A percentile compares a stretch with the other conserved stretches of the same genome.
Conservation (phyloP, 2,329 filamentous ascomycete species). For the Magnaporthales sp. region DNA sequence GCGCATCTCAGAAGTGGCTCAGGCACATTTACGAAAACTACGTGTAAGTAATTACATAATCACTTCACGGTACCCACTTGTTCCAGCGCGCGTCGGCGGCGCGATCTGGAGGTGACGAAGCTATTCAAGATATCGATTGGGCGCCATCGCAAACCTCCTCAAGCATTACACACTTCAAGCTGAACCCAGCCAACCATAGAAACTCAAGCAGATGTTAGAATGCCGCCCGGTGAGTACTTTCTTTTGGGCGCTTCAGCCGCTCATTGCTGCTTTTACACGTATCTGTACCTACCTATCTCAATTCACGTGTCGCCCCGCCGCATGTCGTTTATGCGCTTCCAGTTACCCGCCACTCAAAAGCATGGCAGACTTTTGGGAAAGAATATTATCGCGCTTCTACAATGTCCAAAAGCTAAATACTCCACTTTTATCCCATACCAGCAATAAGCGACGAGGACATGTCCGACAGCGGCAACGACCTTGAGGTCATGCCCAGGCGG, state of each 20-base stretch:
- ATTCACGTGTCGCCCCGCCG: background rate
- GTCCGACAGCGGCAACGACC: slow-evolving; percentile 22
- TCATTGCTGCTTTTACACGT: background rate
- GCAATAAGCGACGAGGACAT: slow-evolving; percentile 33
- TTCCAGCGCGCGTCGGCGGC: background rate
- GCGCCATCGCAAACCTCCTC: background rate
- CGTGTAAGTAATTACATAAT: too few species aligned
- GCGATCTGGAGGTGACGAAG: background rate
- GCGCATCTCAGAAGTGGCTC: background rate
- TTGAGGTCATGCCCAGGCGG: slow-evolving; percentile 12
- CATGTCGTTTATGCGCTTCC: background rate
- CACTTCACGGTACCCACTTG: background rate
- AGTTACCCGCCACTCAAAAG: background rate
- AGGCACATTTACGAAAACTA: background rate
- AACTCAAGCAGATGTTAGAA: background rate
- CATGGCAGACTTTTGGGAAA: background rate
- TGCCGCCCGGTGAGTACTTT: background rate
- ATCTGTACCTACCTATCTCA: background rate
- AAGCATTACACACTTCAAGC: background rate
- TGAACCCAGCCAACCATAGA: background rate
- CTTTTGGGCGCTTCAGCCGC: background rate
- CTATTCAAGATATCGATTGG: background rate
- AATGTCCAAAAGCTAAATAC: background rate
- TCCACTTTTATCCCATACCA: slow-evolving; percentile 7
- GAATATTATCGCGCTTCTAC: background rate